Percentiles rank a stretch among this genome's conserved stretches.
Conservation (phyloP, 148 eudicot species). For the Rhododendron ovatum region DNA sequence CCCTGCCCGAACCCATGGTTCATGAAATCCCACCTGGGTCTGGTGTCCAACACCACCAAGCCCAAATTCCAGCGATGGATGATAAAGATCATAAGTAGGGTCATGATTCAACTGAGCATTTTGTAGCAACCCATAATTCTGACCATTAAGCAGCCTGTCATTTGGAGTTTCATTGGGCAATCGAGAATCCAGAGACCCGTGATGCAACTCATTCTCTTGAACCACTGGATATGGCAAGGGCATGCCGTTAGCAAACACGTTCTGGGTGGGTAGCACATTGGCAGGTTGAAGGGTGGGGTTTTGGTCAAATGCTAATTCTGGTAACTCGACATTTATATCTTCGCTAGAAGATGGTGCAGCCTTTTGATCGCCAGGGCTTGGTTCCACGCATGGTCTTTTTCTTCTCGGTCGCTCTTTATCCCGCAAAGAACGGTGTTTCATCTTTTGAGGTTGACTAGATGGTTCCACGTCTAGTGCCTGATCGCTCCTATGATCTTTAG, state of each 20-base stretch:
- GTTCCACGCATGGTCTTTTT: slow-evolving; percentile 37
- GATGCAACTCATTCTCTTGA: slow-evolving; percentile 21
- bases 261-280: slow-evolving; percentile 27
- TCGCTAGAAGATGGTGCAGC: slow-evolving; percentile 27
- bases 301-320: slow-evolving; percentile 25
- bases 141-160: slow-evolving; percentile 2
- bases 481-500: slow-evolving; percentile 51
- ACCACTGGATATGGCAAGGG: slow-evolving; percentile 28
- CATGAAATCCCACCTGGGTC: slow-evolving; percentile 24
- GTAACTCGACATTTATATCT: slow-evolving; percentile 29
- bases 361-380: slow-evolving; percentile 27
- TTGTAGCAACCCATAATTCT: slow-evolving; percentile 12
- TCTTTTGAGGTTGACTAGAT: slow-evolving; percentile 13
- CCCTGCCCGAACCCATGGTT: slow-evolving; percentile 25
- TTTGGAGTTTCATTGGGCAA: slow-evolving; percentile 8
- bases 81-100: slow-evolving; percentile 29
- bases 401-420: slow-evolving; percentile 29
- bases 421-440: slow-evolving; percentile 9
- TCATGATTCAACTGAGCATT: slow-evolving; percentile 35
- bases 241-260: slow-evolving; percentile 20
- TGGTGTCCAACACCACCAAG: slow-evolving; percentile 27
- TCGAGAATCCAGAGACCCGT: slow-evolving; percentile 5
- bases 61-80: slow-evolving; percentile 36
- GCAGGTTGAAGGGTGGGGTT: slow-evolving; percentile 31
- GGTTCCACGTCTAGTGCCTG: slow-evolving; percentile 37